Evolutionary conservation across 2,329 filamentous ascomycete genomes (phyloP), one percentile per base, ranked within the genome.

Genomic region (Amauroascus niger): DNA sequence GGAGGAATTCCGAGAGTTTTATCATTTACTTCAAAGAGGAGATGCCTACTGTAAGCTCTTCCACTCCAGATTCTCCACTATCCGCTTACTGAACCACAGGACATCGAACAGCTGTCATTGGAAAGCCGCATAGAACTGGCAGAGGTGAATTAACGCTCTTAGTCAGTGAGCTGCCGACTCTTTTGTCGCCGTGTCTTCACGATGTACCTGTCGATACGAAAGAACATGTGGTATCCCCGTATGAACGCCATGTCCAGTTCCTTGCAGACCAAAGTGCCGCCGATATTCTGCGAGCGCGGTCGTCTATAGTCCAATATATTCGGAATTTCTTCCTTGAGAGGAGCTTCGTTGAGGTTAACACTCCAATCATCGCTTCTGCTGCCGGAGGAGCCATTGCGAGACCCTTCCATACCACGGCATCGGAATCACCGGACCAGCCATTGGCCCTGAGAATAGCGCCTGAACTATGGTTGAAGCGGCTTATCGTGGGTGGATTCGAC

Each of bases 391-490:
- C 93, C 3, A 78, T 84, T 37, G 93, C 93, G 1, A 83, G 87
- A 47, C 88, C 93, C 0, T 98, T 98, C 67, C 76, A 83, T 60
- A 97, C 90, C 0, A 72, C 76, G 43, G 84, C 88, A 7, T 87
- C 85, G 0, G 88, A 90, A 64, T 84, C 95, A 56, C 76, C 81
- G 2, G 79, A 84, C 39, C 83, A 81, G 55, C 76, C 82, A 52
- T 74, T 98, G 33, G 81, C 86, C 20, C 76, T 98, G 32, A 80
- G 93, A 47, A 91, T 98, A 62, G 93, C 93, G 2, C 93, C 93
- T 0, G 93, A 98, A 70, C 74, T 98, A 33, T 97, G 89, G 84
- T 79, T 98, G 40, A 98, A 98, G 74, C 81, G 93, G 7, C 76
- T 98, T 44, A 82, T 97, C 1, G 79, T 97, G 16, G 91, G 90